Percentiles rank a stretch among this genome's conserved stretches.
phyloP scores from a whole-genome alignment of 208 protist species.

The Leptomonas seymouri region DNA sequence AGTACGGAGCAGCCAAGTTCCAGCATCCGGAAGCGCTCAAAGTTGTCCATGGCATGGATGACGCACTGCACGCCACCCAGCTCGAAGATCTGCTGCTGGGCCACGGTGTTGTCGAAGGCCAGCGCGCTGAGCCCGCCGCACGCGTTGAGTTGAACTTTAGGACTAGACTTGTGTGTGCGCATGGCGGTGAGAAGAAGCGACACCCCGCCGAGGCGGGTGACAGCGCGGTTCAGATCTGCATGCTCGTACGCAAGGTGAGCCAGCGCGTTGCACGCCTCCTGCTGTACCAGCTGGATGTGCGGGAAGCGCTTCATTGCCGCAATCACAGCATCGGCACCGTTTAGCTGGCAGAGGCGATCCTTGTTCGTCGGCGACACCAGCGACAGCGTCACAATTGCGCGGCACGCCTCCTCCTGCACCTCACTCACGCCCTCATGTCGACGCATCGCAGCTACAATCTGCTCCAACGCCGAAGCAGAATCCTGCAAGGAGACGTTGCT shows the following conservation, averaged over 20 bases:
- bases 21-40: constrained; percentile 88
- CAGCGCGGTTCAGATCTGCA: constrained; percentile 72
- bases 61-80: constrained; percentile 86
- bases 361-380: constrained; percentile 85
- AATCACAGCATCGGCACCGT: constrained; percentile 69
- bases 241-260: constrained; percentile 93
- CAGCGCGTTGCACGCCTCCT: constrained; percentile 92
- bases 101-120: constrained; percentile 91
- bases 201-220: constrained; percentile 82
- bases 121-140: constrained; percentile 91
- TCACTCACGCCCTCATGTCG: constrained; percentile 74
- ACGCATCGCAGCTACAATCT: constrained; percentile 85
- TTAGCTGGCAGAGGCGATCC: constrained; percentile 79
- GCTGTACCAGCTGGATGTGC: constrained; percentile 78
- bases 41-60: constrained; percentile 88
- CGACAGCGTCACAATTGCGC: constrained; percentile 89
- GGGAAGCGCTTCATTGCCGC: constrained; percentile 81
- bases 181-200: constrained; percentile 77
- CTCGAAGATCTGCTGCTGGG: constrained; percentile 91
- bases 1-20: constrained; percentile 92
- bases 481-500: constrained; percentile 64
- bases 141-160: constrained; percentile 91
- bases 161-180: constrained; percentile 67
- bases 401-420: constrained; percentile 91
- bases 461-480: constrained; percentile 64